A percentile compares a stretch with the other conserved stretches of the same genome.
Conservation (phyloP, 441 rosid genomes). For the Gossypium armourianum region DNA sequence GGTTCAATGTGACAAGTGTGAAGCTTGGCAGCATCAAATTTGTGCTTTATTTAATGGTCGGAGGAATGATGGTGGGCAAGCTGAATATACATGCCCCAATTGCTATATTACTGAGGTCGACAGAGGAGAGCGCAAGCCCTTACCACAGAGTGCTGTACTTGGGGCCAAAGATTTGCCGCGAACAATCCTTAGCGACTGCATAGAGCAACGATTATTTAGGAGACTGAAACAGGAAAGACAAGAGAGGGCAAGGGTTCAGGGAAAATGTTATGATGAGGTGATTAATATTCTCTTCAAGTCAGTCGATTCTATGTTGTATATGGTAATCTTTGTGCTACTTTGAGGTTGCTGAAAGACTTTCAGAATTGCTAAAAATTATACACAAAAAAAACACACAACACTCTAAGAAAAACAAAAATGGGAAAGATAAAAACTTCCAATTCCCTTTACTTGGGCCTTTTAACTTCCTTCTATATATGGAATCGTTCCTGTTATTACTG, state of each 20-base stretch:
- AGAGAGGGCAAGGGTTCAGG: constrained; percentile 78
- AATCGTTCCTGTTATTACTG: background rate
- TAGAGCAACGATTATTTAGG: constrained; percentile 75
- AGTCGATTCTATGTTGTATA: background rate
- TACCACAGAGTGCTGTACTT: constrained; percentile 95
- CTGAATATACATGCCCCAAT: constrained; percentile 97
- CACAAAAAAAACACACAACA: no score
- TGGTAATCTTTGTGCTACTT: background rate
- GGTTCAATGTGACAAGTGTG: constrained; percentile 99
- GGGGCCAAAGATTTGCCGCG: constrained; percentile 95
- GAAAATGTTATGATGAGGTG: constrained; percentile 91
- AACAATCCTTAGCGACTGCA: constrained; percentile 90
- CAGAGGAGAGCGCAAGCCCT: constrained; percentile 77
- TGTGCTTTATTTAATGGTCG: constrained; percentile 95
- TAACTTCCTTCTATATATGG: background rate
- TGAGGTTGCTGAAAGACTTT: background rate
- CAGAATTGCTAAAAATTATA: background rate
- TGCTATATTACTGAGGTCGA: constrained; percentile 82
- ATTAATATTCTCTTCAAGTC: constrained; percentile 3
- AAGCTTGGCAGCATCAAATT: constrained; percentile 99
- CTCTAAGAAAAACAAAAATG: no score
- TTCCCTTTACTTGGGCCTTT: background rate
- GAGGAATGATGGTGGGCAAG: constrained; percentile 96
- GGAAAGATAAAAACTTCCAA: background rate
- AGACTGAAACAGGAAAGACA: constrained; percentile 69